Percentiles rank a stretch among this genome's conserved stretches.
phyloP scores from a whole-genome alignment of 2,329 filamentous ascomycete species.

The Cladophialophora yegresii region DNA sequence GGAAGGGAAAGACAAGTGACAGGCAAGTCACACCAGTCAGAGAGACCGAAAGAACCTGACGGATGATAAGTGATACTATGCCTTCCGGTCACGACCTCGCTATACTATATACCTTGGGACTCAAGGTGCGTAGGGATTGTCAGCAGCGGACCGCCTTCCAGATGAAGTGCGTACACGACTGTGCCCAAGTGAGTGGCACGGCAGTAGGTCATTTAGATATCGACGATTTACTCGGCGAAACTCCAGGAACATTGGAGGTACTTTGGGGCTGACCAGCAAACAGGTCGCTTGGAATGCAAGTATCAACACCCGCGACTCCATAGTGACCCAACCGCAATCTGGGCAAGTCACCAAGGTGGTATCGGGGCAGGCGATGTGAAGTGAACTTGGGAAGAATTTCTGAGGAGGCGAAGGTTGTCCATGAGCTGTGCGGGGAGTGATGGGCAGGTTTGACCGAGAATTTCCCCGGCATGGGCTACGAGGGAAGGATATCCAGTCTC shows the following conservation, averaged over 20 bases:
- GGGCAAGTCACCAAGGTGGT: not conserved
- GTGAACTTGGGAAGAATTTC: not conserved
- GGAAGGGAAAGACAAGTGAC: not conserved
- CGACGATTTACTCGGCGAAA: conserved; percentile 19
- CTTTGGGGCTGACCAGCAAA: not conserved
- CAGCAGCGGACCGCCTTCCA: conserved; percentile 18
- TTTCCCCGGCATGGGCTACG: not conserved
- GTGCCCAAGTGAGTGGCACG: not conserved
- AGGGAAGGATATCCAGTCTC: not conserved
- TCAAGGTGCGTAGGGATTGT: not conserved
- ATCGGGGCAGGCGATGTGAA: not conserved
- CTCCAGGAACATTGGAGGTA: not conserved
- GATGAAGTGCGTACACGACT: conserved; percentile 1
- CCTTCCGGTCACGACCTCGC: not conserved
- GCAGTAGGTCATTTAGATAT: not conserved
- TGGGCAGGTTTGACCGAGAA: conserved; percentile 12
- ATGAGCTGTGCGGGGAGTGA: not conserved
- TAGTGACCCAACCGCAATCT: not conserved
- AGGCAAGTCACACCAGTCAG: not conserved
- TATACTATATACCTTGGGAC: not conserved
- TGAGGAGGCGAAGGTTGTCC: not conserved
- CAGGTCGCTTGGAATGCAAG: not conserved
- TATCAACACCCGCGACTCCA: not conserved
- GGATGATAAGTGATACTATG: not conserved
- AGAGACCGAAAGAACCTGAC: not conserved